A percentile compares a stretch with the other conserved stretches of the same genome.
Conservation (phyloP, 2,329 filamentous ascomycete genomes). For the Cladobotryum protrusum region DNA sequence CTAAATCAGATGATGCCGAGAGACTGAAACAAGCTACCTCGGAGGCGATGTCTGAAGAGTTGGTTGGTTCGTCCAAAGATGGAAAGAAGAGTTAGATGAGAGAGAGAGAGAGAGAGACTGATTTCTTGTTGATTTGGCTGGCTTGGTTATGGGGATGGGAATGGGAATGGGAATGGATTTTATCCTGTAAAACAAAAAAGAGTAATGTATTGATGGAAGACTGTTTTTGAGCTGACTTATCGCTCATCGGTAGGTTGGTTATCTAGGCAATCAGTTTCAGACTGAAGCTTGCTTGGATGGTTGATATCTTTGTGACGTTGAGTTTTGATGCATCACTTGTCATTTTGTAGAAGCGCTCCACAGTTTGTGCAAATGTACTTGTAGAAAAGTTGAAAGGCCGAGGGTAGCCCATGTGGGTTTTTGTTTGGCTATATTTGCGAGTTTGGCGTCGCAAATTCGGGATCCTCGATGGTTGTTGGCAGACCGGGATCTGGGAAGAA, state of each 20-base stretch:
- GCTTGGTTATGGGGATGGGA: background rate
- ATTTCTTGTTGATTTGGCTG: background rate
- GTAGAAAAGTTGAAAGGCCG: background rate
- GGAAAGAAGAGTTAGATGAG: slow-evolving; percentile 29
- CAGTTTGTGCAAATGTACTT: no score
- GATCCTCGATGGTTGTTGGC: no score
- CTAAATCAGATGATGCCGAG: slow-evolving; percentile 52
- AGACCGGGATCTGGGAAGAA: no score
- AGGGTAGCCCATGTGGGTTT: no score
- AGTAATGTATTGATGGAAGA: no score
- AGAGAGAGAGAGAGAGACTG: background rate
- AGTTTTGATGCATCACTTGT: background rate
- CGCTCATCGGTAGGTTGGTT: no score
- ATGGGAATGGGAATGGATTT: background rate
- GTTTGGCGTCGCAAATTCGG: no score
- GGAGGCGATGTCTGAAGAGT: slow-evolving; percentile 52
- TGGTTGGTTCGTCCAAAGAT: slow-evolving; percentile 38
- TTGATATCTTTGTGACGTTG: background rate
- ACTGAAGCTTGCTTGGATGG: background rate
- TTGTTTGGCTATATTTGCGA: no score
- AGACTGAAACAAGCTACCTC: slow-evolving; percentile 60
- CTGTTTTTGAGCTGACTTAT: no score
- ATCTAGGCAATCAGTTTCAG: no score
- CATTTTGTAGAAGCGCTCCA: no score
- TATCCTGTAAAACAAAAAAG: background rate